phyloP scores from a whole-genome alignment of 2,329 filamentous ascomycete species.

The Claviceps capensis region DNA sequence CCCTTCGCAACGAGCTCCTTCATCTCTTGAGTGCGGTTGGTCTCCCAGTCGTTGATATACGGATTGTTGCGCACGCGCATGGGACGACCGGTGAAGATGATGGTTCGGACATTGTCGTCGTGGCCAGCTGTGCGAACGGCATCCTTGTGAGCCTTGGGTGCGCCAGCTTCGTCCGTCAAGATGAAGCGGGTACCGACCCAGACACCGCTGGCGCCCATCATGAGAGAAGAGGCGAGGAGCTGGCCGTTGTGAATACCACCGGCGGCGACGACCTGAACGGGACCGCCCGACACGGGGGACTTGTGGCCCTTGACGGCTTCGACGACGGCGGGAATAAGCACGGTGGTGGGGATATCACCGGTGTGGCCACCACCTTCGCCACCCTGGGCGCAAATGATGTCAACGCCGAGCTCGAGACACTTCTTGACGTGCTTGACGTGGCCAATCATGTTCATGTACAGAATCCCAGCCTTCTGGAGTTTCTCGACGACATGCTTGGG shows the following conservation, averaged over 20 bases:
- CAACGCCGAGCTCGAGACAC: slow-evolving; percentile 79
- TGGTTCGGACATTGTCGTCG: slow-evolving; percentile 91
- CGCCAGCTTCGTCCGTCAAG: slow-evolving; percentile 84
- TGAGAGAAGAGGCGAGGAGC: slow-evolving; percentile 76
- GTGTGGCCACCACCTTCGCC: slow-evolving; percentile 96
- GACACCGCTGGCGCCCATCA: slow-evolving; percentile 82
- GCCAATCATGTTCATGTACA: slow-evolving; percentile 99
- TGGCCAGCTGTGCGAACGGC: slow-evolving; percentile 82
- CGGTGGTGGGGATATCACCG: slow-evolving; percentile 78
- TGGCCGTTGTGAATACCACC: slow-evolving; percentile 91
- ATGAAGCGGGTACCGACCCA: slow-evolving; percentile 98
- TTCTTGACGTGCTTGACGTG: slow-evolving; percentile 99
- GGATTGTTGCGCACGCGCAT: slow-evolving; percentile 85
- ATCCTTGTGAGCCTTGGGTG: slow-evolving; percentile 87
- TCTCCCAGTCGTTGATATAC: slow-evolving; percentile 95
- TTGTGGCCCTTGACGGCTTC: slow-evolving; percentile 68
- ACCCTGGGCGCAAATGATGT: slow-evolving; percentile 97
- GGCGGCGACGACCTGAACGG: slow-evolving; percentile 84
- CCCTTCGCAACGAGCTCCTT: slow-evolving; percentile 84
- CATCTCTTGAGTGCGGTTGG: slow-evolving; percentile 79
- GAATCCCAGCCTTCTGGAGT: slow-evolving; percentile 73
- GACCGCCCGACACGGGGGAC: slow-evolving; percentile 73
- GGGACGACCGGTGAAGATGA: slow-evolving; percentile 96
- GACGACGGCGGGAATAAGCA: slow-evolving; percentile 87
- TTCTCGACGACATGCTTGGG: slow-evolving; percentile 79